Conservation (phyloP, 139 green algal genomes). For the Choricystis sp. region DNA sequence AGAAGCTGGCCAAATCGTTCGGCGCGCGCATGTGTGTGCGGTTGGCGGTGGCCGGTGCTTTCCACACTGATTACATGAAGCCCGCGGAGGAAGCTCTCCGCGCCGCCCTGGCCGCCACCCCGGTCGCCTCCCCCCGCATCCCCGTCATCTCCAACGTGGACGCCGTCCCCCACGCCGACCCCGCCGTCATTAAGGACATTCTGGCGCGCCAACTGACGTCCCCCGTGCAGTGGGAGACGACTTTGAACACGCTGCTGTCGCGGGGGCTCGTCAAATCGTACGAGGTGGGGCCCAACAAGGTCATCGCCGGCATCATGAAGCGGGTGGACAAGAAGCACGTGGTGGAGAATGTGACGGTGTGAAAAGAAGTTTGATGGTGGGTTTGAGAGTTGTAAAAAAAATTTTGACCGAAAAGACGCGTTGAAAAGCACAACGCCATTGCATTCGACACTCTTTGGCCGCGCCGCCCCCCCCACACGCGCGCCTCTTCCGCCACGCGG, state of each 20-base stretch:
- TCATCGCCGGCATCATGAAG: constrained; percentile 95
- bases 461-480: no score
- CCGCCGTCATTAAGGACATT: constrained; percentile 76
- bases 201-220: constrained; percentile 82
- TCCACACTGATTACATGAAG: constrained; percentile 94
- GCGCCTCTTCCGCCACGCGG: no score
- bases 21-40: constrained; percentile 58
- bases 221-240: constrained; percentile 92
- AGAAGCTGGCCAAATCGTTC: constrained; percentile 22
- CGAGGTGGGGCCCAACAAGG: constrained; percentile 69
- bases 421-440: no score
- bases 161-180: constrained; percentile 81
- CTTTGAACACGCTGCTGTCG: constrained; percentile 65
- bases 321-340: constrained; percentile 77
- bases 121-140: constrained; percentile 67
- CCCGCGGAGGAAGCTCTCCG: constrained; percentile 70
- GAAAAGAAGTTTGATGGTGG: no score
- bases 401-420: no score
- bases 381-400: no score
- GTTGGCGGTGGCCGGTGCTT: constrained; percentile 91
- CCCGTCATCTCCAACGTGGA: constrained; percentile 98
- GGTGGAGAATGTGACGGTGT: constrained; percentile 48
- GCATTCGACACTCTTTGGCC: no score
- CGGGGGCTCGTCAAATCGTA: constrained; percentile 70
- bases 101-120: constrained; percentile 56